These are phyloP conservation scores for Silene vulgaris DNA, from an alignment of 179 eudicot genomes.

Conservation along the genomic window DNA sequence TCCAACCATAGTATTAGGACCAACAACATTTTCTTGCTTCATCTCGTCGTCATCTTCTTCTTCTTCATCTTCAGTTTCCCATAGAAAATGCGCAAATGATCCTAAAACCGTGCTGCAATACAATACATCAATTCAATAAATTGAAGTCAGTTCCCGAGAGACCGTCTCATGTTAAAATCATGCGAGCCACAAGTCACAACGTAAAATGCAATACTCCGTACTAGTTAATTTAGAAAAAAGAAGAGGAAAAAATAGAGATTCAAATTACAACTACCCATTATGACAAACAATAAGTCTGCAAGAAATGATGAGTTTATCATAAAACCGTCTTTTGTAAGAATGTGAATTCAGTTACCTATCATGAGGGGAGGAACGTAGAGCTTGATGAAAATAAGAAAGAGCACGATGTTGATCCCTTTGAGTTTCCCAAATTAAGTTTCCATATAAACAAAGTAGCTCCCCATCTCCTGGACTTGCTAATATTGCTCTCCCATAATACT, in stretches of 20 bases:
- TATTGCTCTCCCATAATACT: constrained; percentile 76
- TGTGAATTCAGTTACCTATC: constrained; percentile 42
- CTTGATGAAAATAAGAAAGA: constrained; percentile 55
- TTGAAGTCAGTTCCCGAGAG: neutral
- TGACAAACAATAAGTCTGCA: too few species aligned
- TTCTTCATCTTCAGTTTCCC: constrained; percentile 43
- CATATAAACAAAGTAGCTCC: constrained; percentile 57
- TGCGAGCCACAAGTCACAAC: too few species aligned
- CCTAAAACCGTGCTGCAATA: constrained; percentile 36
- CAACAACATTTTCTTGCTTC: constrained; percentile 9
- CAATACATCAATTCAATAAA: too few species aligned
- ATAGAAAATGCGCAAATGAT: constrained; percentile 40
- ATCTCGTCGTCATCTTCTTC: constrained; percentile 32
- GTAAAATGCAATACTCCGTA: too few species aligned
- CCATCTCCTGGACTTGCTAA: constrained; percentile 70
- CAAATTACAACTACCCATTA: too few species aligned
- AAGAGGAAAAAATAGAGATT: too few species aligned
- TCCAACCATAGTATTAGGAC: constrained; percentile 33
- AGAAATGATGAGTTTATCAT: too few species aligned
- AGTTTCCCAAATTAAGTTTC: constrained; percentile 62
- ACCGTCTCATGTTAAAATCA: too few species aligned
- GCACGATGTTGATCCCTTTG: constrained; percentile 57
- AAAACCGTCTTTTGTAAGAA: too few species aligned
- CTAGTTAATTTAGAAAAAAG: too few species aligned
- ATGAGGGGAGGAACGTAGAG: constrained; percentile 54